Evolutionary conservation across 2,329 filamentous ascomycete genomes (phyloP).

Genomic region (Penicillium concentricum): DNA sequence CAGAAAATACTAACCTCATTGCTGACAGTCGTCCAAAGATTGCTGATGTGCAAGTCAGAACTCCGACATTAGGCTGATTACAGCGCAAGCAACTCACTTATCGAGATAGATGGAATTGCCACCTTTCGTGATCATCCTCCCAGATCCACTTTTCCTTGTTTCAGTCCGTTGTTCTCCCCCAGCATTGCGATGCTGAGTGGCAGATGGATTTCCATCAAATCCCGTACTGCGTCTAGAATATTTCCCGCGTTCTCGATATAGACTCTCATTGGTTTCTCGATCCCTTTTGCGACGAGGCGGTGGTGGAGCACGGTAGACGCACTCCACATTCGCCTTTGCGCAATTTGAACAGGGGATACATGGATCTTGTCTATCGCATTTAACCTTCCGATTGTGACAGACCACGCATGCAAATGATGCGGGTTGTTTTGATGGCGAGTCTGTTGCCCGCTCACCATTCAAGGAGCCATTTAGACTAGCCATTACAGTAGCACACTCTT

Average conservation of each 20-base stretch:
- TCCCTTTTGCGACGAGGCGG: slow-evolving; percentile 28
- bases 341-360: slow-evolving; percentile 51
- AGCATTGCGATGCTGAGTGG: neutral
- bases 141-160: slow-evolving; percentile 5
- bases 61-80: neutral
- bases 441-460: neutral
- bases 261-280: slow-evolving; percentile 4
- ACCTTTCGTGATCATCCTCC: slow-evolving; percentile 24
- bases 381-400: slow-evolving; percentile 45
- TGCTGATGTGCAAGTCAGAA: slow-evolving; percentile 10
- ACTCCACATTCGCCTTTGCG: slow-evolving; percentile 38
- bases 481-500: neutral
- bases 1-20: slow-evolving; percentile 14
- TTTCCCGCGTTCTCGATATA: slow-evolving; percentile 12
- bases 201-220: neutral
- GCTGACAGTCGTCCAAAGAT: slow-evolving; percentile 23
- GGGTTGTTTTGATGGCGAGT: slow-evolving; percentile 22
- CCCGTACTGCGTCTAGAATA: neutral
- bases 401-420: slow-evolving; percentile 33
- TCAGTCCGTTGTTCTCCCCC: neutral
- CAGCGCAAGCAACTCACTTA: slow-evolving; percentile 15
- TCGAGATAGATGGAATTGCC: slow-evolving; percentile 27
- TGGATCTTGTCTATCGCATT: slow-evolving; percentile 43
- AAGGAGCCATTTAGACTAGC: neutral
- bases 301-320: slow-evolving; percentile 33